Base-by-base conservation (phyloP, 176 grass and related monocot genomes). In the Bromus sterilis region DNA sequence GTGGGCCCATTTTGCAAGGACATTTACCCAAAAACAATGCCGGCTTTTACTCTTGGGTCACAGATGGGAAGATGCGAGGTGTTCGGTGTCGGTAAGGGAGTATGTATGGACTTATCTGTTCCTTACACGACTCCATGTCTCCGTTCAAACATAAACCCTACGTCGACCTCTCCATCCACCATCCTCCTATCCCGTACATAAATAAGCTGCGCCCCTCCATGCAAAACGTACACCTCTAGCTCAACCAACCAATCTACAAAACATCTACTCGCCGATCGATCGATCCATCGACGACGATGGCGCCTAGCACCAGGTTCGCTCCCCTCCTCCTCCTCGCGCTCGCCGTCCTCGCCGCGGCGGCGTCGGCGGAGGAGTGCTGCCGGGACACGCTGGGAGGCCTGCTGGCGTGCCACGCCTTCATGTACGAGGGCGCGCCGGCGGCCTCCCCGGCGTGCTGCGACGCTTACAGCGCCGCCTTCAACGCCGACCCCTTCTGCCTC, bases 401-500 rank as follows among this genome's bases (percentile, higher is more conserved):
- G 33, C 23, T 14, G 21, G 34, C 79, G 10, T 89, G 87, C 83
- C 11, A 10, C 26, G 30, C 9, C n/a, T 89, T 82, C 87, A 82
- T 89, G 78, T 33, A 30, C 78, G 64, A 48, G 56, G 64, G 42
- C 43, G 64, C 65, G 57, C 5, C 20, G 64, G 7, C 56, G 13
- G 53, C 83, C 21, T 82, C 87, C n/a, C 2, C 43, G 0, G 20
- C 16, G 5, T 89, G 83, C 83, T 89, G 87, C 87, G 73, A 29
- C 21, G 72, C 83, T 5, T 85, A 77, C 43, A 15, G 25, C 43
- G 63, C 72, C 65, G 83, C 71, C 33, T 78, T 89, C 65, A 9
- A 82, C 55, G 21, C 71, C 56, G 43, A 82, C 78, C 63, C 83
- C 11, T 44, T 89, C 78, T 89, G 87, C 87, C 87, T 89, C 87